Base-by-base conservation (phyloP, 129 eudicot genomes). In the Flaveria sonorensis region DNA sequence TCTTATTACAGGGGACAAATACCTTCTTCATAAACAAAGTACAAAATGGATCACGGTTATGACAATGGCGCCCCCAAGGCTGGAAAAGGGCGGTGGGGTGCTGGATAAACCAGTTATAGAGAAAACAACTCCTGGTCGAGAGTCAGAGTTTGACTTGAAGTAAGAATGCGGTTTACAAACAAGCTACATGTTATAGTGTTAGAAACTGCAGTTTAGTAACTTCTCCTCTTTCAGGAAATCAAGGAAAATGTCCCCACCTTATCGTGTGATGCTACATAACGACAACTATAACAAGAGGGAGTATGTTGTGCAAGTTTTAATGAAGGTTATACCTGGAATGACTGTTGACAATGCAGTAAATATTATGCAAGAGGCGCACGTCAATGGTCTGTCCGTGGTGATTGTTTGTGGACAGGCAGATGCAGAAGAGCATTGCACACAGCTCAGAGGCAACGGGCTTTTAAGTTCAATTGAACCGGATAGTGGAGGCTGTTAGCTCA, bases 271-370 rank as follows among this genome's bases (percentile, higher is more conserved):
- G 88, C 85, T 94, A 83, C 98, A 94, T 84, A 94, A 94, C 50
- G 98, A 94, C 83, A 80, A 89, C 87, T 86, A 68, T 76, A 94
- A 94, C 82, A 94, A 91, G 77, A 86, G 98, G 88, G 98, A 94
- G 72, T 94, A 94, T 21, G 98, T 94, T 3, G 98, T 94, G 72
- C 96, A 94, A 78, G 98, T 94, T 59, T 75, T 94, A 68, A 91
- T 94, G 97, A 94, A 91, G 89, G 98, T 91, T 45, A 94, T 94
- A 59, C 97, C 97, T 2, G 98, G 98, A 36, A 94, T 94, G 98
- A 91, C 97, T 0, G 84, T 94, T 7, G 97, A 91, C 80, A 87
- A 84, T 74, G 98, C 98, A 3, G 97, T 94, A 32, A 91, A 94
- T 43, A 94, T 94, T 6, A 94, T 94, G 98, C 98, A 94, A 62